phyloP scores from a whole-genome alignment of 2,329 filamentous ascomycete species.

The Penicillium sp. region DNA sequence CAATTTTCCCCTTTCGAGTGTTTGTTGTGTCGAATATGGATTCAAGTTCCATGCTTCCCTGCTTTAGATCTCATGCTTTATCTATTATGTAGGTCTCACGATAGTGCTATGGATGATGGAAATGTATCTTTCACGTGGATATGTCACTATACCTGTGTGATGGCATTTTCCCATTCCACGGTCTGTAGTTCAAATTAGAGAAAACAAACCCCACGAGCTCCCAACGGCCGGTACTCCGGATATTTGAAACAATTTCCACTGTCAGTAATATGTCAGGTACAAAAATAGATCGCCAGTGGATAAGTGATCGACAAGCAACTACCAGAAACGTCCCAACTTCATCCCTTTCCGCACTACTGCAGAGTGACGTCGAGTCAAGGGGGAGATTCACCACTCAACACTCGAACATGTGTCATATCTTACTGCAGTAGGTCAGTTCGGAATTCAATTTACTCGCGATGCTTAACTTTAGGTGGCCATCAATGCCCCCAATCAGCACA shows the following conservation, averaged over 20 bases:
- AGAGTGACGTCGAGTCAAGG: conserved; percentile 9
- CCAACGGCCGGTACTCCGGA: too few species aligned
- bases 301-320: conserved; percentile 16
- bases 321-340: conserved; percentile 2
- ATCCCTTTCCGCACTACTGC: conserved; percentile 6
- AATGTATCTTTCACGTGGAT: not conserved
- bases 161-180: not conserved
- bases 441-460: not conserved
- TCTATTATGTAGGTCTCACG: not conserved
- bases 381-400: not conserved
- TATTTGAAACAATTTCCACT: not conserved
- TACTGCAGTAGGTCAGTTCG: not conserved
- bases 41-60: not conserved
- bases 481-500: conserved; percentile 24
- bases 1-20: not conserved
- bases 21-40: not conserved
- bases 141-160: not conserved
- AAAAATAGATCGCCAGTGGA: conserved; percentile 15
- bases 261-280: not conserved
- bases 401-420: not conserved
- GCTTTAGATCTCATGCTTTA: not conserved
- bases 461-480: conserved; percentile 11
- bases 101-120: not conserved
- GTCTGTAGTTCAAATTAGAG: not conserved
- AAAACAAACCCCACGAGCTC: not conserved